Percentiles rank a stretch among this genome's conserved stretches.
These are phyloP conservation scores for Anethum foeniculum DNA, from an alignment of 140 eudicot species.

Conservation along the genomic window DNA sequence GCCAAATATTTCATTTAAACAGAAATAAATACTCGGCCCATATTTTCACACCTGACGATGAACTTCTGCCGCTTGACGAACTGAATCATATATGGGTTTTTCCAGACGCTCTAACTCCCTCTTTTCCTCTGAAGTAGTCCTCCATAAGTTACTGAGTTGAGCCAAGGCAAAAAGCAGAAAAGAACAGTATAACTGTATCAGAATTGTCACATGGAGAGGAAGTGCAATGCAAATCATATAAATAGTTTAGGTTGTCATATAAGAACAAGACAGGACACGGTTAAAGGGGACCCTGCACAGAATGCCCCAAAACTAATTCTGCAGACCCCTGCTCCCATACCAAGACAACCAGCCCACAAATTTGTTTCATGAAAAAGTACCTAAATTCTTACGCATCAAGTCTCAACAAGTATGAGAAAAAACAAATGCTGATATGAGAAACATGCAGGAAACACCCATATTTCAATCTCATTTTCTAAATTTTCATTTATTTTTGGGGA, in stretches of 20 bases:
- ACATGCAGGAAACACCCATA: not conserved
- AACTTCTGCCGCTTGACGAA: constrained; percentile 98
- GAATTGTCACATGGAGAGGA: not conserved
- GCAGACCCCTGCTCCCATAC: not conserved
- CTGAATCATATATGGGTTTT: constrained; percentile 82
- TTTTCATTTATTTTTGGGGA: not conserved
- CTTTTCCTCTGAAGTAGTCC: constrained; percentile 97
- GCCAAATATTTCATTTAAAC: not conserved
- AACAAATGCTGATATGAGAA: not conserved
- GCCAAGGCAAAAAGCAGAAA: not conserved
- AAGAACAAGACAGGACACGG: no score
- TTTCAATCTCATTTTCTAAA: not conserved
- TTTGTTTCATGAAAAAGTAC: not conserved
- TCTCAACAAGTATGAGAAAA: not conserved
- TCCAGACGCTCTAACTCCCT: constrained; percentile 93
- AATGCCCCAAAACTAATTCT: not conserved
- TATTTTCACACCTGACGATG: constrained; percentile 74
- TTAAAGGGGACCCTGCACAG: not conserved
- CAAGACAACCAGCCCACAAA: not conserved
- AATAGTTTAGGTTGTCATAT: no score
- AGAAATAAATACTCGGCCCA: not conserved
- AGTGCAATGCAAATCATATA: not conserved
- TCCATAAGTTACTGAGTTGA: constrained; percentile 78
- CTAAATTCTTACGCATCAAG: not conserved
- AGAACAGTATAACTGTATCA: not conserved